phyloP scores from a whole-genome alignment of 2,329 filamentous ascomycete genomes.

The Monilinia polystroma region DNA sequence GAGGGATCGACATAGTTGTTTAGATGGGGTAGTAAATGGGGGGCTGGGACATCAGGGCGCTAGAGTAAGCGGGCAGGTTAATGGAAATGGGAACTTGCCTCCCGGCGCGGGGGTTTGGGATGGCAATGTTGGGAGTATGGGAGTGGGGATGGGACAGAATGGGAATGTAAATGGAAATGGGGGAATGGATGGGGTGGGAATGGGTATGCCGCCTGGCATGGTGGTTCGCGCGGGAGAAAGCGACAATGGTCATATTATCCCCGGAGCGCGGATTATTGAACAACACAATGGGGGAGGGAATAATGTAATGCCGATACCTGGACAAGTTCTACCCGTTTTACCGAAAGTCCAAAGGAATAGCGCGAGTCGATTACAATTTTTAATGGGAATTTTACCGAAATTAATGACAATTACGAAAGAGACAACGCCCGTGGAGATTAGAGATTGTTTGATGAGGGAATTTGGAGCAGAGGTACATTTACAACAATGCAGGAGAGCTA shows the following conservation, averaged over 20 bases:
- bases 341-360: constrained; percentile 40
- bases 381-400: constrained; percentile 59
- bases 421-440: constrained; percentile 59
- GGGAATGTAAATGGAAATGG: constrained; percentile 19
- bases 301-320: constrained; percentile 31
- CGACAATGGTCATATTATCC: constrained; percentile 22
- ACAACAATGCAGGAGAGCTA: constrained; percentile 40
- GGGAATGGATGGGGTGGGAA: constrained; percentile 17
- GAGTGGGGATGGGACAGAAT: constrained; percentile 7
- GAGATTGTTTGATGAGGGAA: constrained; percentile 51
- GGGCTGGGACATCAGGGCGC: constrained; percentile 5
- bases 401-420: constrained; percentile 58
- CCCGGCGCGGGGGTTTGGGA: constrained; percentile 1
- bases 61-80: constrained; percentile 12
- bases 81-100: not conserved
- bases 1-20: constrained; percentile 38
- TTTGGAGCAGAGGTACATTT: constrained; percentile 40
- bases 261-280: constrained; percentile 32
- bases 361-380: constrained; percentile 49
- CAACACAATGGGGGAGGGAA: constrained; percentile 37
- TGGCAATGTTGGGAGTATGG: constrained; percentile 12
- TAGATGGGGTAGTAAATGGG: constrained; percentile 33
- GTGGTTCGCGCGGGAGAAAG: constrained; percentile 1
- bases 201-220: constrained; percentile 12
- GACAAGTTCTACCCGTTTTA: constrained; percentile 32